A percentile compares a stretch with the other conserved stretches of the same genome.
Conservation (phyloP, 495 filamentous ascomycete genomes). For the Aspergillus cavernicola region DNA sequence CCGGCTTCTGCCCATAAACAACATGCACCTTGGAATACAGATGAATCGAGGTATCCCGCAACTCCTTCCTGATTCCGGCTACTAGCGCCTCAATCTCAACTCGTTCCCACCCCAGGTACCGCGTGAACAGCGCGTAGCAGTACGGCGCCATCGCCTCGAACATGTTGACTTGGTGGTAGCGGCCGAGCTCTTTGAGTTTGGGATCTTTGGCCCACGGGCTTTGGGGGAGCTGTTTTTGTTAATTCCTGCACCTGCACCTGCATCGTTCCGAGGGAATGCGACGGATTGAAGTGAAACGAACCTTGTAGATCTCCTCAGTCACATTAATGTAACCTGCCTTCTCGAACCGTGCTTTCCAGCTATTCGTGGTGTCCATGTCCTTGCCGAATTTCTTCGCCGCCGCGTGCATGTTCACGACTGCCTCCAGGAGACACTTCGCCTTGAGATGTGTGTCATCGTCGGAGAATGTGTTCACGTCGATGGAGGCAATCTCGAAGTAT, state of each 20-base stretch:
- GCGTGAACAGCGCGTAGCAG: constrained; percentile 51
- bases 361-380: constrained; percentile 28
- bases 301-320: constrained; percentile 39
- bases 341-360: constrained; percentile 45
- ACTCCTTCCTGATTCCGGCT: constrained; percentile 48
- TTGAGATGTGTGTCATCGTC: constrained; percentile 50
- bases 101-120: constrained; percentile 49
- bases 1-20: constrained; percentile 38
- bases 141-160: constrained; percentile 47
- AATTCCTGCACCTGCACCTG: too few relatives aligned
- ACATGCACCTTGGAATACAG: constrained; percentile 35
- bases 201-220: constrained; percentile 51
- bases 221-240: constrained; percentile 37
- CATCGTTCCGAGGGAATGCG: too few relatives aligned
- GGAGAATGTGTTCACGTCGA: constrained; percentile 47
- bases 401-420: constrained; percentile 27
- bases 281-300: too few relatives aligned
- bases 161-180: constrained; percentile 45
- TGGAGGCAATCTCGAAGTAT: constrained; percentile 57
- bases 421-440: constrained; percentile 31
- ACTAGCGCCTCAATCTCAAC: constrained; percentile 53
- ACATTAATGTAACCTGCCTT: constrained; percentile 56
- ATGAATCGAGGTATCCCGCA: constrained; percentile 50
- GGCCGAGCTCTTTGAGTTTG: constrained; percentile 49
- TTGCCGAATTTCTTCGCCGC: constrained; percentile 35